phyloP scores from a whole-genome alignment of 129 eudicot genomes.

The Chrysanthemum lavandulifolium region DNA sequence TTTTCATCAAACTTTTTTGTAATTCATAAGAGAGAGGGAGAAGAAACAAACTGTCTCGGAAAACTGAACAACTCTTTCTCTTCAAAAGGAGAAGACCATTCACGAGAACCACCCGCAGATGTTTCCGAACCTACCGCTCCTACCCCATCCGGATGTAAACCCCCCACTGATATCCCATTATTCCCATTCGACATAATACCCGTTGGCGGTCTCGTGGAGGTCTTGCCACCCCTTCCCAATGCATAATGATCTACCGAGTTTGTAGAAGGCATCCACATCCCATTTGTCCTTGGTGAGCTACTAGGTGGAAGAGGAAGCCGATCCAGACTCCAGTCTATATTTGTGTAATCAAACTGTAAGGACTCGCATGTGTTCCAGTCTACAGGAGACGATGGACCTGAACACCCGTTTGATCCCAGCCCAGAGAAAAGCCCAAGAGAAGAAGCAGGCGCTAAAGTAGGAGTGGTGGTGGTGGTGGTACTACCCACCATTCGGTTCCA shows the following conservation, averaged over 20 bases:
- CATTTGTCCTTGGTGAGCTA: slow-evolving; percentile 37
- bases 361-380: slow-evolving; percentile 77
- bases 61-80: slow-evolving; percentile 83
- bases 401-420: slow-evolving; percentile 55
- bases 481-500: slow-evolving; percentile 44
- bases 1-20: slow-evolving; percentile 27
- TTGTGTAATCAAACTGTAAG: slow-evolving; percentile 64
- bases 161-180: slow-evolving; percentile 28
- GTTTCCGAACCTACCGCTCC: slow-evolving; percentile 40
- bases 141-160: slow-evolving; percentile 45
- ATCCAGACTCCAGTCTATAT: slow-evolving; percentile 86
- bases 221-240: slow-evolving; percentile 30
- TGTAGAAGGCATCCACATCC: slow-evolving; percentile 45
- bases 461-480: slow-evolving; percentile 44
- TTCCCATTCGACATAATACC: slow-evolving; percentile 38
- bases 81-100: slow-evolving; percentile 94
- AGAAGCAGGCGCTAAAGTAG: slow-evolving; percentile 76
- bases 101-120: slow-evolving; percentile 60
- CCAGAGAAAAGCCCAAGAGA: slow-evolving; percentile 84
- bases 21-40: slow-evolving; percentile 63
- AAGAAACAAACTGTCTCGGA: slow-evolving; percentile 86
- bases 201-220: slow-evolving; percentile 46
- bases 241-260: slow-evolving; percentile 14
- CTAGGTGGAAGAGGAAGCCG: slow-evolving; percentile 37
- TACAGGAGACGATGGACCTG: slow-evolving; percentile 71